Base-by-base conservation (phyloP, 2,329 filamentous ascomycete species). In the Pezicula neosporulosa region DNA sequence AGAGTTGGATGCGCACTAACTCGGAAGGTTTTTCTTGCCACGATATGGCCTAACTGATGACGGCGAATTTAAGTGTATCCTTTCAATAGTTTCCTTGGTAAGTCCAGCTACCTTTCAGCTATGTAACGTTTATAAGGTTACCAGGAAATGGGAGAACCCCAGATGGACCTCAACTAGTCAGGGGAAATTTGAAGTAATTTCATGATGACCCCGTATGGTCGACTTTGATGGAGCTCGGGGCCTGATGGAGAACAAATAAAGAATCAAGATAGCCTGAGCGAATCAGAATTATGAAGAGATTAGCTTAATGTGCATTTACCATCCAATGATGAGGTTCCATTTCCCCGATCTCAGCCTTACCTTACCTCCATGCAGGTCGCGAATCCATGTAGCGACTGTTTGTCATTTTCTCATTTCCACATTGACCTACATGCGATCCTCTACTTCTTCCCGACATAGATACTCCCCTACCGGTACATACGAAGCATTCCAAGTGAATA, bases 341-440 rank as follows among this genome's bases (percentile, higher is more conserved):
- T 41, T 47, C 28, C 44, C 44, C 44, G 49, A 28, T 45, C 48
- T 64, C 60, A 63, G 60, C 60, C 62, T 62, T 64, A 59, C 60
- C 62, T 62, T 64, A 59, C 51, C 24, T 44, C 21, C 13, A 59
- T 60, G 60, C 58, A 60, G 50, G 56, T 61, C 60, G 56, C 59
- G 57, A 52, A 61, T 62, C 58, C 58, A 54, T 50, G 19, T 39
- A 21, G 50, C 51, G 50, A 52, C 59, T 62, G 60, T 62, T 63
- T 62, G 60, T 54, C 57, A 54, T 58, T 57, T 55, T 57, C 48
- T 55, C 54, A 59, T 60, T 60, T 55, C 59, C 53, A 39, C 61
- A 61, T 62, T 62, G 46, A 44, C 54, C 53, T 52, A 55, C 37
- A 16, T 21, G 37, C 37, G 19, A 21, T 21, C 37, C 37, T 16